phyloP scores from a whole-genome alignment of 192 early-diverging fungal genomes.

The Coemansia umbellata region DNA sequence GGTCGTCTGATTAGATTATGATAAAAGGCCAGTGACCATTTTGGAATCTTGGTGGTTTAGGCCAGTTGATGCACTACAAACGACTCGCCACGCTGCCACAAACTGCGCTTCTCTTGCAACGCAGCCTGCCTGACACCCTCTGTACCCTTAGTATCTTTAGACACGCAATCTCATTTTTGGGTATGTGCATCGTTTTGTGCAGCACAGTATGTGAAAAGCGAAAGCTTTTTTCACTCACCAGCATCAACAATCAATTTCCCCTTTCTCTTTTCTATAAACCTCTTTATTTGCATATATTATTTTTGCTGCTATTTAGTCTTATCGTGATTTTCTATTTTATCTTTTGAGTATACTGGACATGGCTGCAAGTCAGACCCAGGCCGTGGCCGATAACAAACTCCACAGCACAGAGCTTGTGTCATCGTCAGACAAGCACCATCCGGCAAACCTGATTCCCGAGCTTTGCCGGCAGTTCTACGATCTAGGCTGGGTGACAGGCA shows the following conservation, averaged over 20 bases:
- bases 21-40: no score
- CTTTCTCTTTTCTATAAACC: background rate
- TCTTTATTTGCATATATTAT: background rate
- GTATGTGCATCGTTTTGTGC: no score
- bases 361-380: background rate
- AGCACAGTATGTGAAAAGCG: background rate
- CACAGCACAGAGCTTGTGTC: constrained; percentile 45
- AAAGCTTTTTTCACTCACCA: background rate
- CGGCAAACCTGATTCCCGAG: constrained; percentile 88
- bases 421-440: constrained; percentile 61
- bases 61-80: no score
- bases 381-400: background rate
- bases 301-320: background rate
- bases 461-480: constrained; percentile 86
- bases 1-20: no score
- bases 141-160: no score
- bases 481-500: constrained; percentile 95
- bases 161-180: no score
- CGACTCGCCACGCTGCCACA: no score
- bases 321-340: no score
- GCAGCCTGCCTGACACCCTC: no score
- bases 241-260: background rate
- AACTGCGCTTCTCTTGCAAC: no score
- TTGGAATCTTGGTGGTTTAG: no score
- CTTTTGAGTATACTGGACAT: no score